Evolutionary conservation across 2,329 filamentous ascomycete species (phyloP), one percentile per base, ranked within the genome.

Genomic region (Aureobasidium musti): DNA sequence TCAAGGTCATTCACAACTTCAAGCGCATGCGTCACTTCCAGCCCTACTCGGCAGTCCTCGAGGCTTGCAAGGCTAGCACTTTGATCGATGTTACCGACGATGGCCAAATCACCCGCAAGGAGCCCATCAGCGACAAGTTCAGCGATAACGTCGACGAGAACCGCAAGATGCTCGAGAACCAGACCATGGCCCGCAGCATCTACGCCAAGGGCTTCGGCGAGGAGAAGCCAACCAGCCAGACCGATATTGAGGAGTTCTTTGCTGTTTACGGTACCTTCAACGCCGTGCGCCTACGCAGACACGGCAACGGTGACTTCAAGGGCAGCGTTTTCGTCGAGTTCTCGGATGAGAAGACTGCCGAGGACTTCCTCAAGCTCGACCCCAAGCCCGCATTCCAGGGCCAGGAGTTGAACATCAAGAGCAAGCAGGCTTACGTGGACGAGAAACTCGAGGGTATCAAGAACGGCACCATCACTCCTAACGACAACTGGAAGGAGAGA

Each of bases 241-340:
- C 97, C 77, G 92, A 97, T 70, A 89, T 99, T 67, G 95, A 99
- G 82, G 88, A 88, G 68, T 97, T 96, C 82, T 97, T 98, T 77
- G 84, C 88, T 66, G 85, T 89, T 67, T 93, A 88, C 76, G 94
- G 93, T 54, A 84, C 90, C 37, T 86, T 91, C 73, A 91, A 91
- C 74, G 86, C 89, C 54, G 89, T 99, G 69, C 93, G 94, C 75
- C 89, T 99, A 69, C 91, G 96, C 72, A 92, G 95, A 71, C 11
- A 17, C 45, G 83, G 82, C 50, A 82, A 88, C 68, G 88, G 87
- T 73, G 80, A 84, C 63, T 99, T 98, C 88, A 99, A 99, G 85
- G 92, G 94, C 72, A 97, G 92, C 71, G 91, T 97, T 67, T 98
- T 97, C 76, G 91, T 97, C 71, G 94, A 97, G 79, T 99, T 98